These are phyloP conservation scores for Lyophyllum shimeji DNA, from an alignment of 768 basidiomycete species.

Conservation along the genomic window DNA sequence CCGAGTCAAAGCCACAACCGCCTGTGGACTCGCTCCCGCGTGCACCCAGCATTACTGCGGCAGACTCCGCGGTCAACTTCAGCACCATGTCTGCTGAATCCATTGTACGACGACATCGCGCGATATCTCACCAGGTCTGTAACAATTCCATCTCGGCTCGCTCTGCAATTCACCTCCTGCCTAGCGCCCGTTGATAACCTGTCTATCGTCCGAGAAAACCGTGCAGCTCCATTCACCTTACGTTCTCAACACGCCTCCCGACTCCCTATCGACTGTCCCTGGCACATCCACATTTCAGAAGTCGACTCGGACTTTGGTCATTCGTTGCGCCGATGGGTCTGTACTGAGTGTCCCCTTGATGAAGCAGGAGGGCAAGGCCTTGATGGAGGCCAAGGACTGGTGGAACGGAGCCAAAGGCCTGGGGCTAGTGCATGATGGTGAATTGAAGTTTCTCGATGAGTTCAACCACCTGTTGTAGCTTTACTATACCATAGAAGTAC, in stretches of 20 bases:
- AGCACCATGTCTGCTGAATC: slow-evolving; percentile 50
- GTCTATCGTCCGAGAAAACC: slow-evolving; percentile 29
- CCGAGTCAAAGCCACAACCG: slow-evolving; percentile 47
- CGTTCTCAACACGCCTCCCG: slow-evolving; percentile 11
- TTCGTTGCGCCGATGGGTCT: slow-evolving; percentile 55
- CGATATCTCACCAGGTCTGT: slow-evolving; percentile 67
- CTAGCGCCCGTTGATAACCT: slow-evolving; percentile 34
- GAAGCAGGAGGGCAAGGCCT: slow-evolving; percentile 59
- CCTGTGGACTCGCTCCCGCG: slow-evolving; percentile 32
- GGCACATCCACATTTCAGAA: slow-evolving; percentile 47
- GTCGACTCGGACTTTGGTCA: slow-evolving; percentile 37
- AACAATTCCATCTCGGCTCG: neutral
- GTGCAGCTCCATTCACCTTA: slow-evolving; percentile 41
- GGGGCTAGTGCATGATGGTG: slow-evolving; percentile 20
- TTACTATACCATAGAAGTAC: too few species aligned
- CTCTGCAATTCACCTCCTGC: neutral
- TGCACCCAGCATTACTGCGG: slow-evolving; percentile 60
- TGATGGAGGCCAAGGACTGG: slow-evolving; percentile 64
- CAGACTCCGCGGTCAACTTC: slow-evolving; percentile 59
- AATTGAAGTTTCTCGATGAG: slow-evolving; percentile 17
- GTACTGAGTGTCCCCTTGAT: slow-evolving; percentile 54
- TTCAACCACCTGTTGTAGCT: neutral
- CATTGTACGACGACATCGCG: slow-evolving; percentile 57
- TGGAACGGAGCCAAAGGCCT: slow-evolving; percentile 65
- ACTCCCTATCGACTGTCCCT: slow-evolving; percentile 22